Conservation (phyloP, 805 yeast species). For the Nakazawaea ishiwadae region DNA sequence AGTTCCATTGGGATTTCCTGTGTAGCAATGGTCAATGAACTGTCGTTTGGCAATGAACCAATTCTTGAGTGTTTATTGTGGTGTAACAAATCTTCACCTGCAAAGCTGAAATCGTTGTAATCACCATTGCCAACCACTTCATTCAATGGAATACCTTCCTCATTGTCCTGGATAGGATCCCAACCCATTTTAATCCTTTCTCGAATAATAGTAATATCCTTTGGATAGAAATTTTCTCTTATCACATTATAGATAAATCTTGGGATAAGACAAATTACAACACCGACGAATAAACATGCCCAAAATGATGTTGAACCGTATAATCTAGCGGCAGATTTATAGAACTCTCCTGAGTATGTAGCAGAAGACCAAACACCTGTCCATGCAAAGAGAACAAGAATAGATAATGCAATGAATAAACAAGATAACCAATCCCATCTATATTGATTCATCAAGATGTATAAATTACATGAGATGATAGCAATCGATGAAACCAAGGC, state of each 20-base stretch:
- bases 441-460: constrained; percentile 61
- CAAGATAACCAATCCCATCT: constrained; percentile 76
- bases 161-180: constrained; percentile 10
- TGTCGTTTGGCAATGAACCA: constrained; percentile 13
- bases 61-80: not conserved
- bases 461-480: constrained; percentile 60
- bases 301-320: constrained; percentile 63
- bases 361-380: constrained; percentile 72
- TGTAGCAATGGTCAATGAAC: constrained; percentile 25
- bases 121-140: constrained; percentile 11
- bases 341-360: constrained; percentile 51
- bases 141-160: constrained; percentile 8
- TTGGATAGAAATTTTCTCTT: constrained; percentile 50
- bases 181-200: constrained; percentile 61
- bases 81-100: constrained; percentile 9
- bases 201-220: constrained; percentile 68
- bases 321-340: constrained; percentile 56
- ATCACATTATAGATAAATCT: constrained; percentile 58
- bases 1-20: constrained; percentile 35
- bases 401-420: constrained; percentile 48
- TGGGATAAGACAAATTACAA: constrained; percentile 57
- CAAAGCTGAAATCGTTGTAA: constrained; percentile 12
- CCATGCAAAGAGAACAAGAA: constrained; percentile 64
- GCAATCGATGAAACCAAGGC: constrained; percentile 54
- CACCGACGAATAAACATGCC: constrained; percentile 57